Base-by-base conservation (phyloP, 345 rosid genomes). In the Brassica juncea region DNA sequence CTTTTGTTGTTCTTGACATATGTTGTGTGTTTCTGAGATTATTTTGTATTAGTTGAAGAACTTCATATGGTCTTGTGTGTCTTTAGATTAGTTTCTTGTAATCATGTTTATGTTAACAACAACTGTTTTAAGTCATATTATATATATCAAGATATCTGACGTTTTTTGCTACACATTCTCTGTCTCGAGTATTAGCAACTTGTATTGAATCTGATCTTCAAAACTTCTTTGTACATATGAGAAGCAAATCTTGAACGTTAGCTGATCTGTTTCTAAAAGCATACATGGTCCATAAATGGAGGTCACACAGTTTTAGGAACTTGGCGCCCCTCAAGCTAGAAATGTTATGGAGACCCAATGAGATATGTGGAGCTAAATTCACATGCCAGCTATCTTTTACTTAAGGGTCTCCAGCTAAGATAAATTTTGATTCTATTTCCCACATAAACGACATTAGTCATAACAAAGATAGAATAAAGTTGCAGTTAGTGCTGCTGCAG, bases 1-100 rank as follows among this genome's bases (percentile, higher is more conserved):
- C 75, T 0, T 8, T 74, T 80, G 72, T 69, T 70, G 68, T 28
- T 68, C 19, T 62, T 27, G 75, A 80, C 28, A 54, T 61, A 37
- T 74, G 5, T 49, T 65, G 68, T 78, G 25, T 78, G 21, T 21
- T 74, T 58, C 62, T 57, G 37, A 57, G 8, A 30, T 66, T 23
- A 64, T n/a, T 55, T 68, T 68, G 66, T 62, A 69, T 64, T 74
- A 39, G 54, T 60, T 9, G 7, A 12, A 34, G 55, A 68, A 52
- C 14, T 35, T 23, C 52, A 21, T 63, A 35, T 68, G 59, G n/a
- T 70, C 19, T 3, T 71, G 54, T 71, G 32, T 78, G n/a, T 73
- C 14, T 72, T 68, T 57, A 28, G 28, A 31, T 72, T 25, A 37
- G 25, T 78, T 74, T 69, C 47, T 69, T 80, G 47, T 74, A 30